Base-by-base conservation (phyloP, 495 filamentous ascomycete species). In the Hyaloscypha finlandica region DNA sequence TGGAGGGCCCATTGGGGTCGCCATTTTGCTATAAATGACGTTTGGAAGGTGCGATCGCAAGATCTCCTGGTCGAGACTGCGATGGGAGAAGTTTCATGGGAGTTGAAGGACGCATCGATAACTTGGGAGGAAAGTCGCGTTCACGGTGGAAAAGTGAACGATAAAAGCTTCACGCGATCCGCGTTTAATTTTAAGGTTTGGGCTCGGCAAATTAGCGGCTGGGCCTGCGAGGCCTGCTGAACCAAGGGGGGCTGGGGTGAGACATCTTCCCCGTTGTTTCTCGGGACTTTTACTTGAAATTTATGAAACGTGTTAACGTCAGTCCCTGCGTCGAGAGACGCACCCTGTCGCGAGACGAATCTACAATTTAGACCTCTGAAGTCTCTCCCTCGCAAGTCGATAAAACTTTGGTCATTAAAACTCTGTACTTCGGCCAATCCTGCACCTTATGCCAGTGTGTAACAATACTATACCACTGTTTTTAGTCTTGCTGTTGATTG, bases 1-100 rank as follows among this genome's bases (percentile, higher is more conserved):
- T 3, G 71, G 71, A 51, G 71, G 71, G 8, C 53, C 59, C 69
- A 74, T 74, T 42, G 59, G 35, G 25, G 30, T 51, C 11, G 52
- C 58, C 71, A 73, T 71, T 29, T 19, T 51, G 12, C 35, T 59
- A 59, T 62, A 37, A 30, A 30, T 59, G 58, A 59, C 16, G 5
- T 53, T 62, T 58, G 25, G 5, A 32, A 8, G 30, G 37, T 51
- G 51, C 62, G 3, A 67, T 29, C 29, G 42, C 55, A 65, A 69
- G 61, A 25, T 22, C 39, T 48, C 20, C 12, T 45, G 6, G 30
- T 61, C 56, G 53, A 29, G 37, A 53, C 37, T 30, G 42, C 45
- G 22, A 48, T 12, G 51, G 9, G 16, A 11, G n/a, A 16, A 25
- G 29, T 14, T 56, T 48, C 12, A 29, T 6, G 22, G 33, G 45